Percentiles rank a stretch among this genome's conserved stretches.
Conservation (phyloP, 2,329 filamentous ascomycete species). For the Neodidymelliopsis sp. region DNA sequence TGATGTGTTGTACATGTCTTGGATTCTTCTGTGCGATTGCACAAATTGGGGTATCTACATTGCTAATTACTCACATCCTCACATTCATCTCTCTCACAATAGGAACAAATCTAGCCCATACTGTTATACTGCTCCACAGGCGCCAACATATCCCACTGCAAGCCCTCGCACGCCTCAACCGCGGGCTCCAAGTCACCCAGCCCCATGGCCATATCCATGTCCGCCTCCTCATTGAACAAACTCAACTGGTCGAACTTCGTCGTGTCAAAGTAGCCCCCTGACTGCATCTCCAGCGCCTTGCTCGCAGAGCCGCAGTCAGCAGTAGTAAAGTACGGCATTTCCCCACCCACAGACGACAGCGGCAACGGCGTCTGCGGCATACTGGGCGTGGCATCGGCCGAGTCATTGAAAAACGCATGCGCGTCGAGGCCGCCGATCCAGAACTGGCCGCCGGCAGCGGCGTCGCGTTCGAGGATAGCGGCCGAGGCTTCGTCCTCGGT, state of each 20-base stretch:
- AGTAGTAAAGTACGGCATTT: constrained; percentile 28
- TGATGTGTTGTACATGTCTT: too few species aligned
- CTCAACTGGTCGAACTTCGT: constrained; percentile 25
- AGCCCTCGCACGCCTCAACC: constrained; percentile 27
- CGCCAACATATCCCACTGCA: constrained; percentile 35
- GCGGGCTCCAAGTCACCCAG: constrained; percentile 28
- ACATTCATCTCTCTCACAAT: too few species aligned
- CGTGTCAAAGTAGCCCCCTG: constrained; percentile 17
- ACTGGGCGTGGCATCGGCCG: constrained; percentile 33
- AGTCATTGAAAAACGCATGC: too few species aligned
- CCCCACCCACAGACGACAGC: neutral
- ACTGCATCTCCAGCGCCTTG: constrained; percentile 16
- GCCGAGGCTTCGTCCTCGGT: constrained; percentile 46
- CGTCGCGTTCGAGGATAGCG: constrained; percentile 50
- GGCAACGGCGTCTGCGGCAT: constrained; percentile 40
- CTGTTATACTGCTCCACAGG: constrained; percentile 38
- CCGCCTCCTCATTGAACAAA: constrained; percentile 27
- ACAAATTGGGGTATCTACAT: neutral
- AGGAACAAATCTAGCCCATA: too few species aligned
- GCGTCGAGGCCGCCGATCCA: constrained; percentile 53
- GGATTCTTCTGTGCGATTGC: too few species aligned
- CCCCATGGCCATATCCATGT: constrained; percentile 37
- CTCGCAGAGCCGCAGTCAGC: neutral
- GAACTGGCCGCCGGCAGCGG: constrained; percentile 53
- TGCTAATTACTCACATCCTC: neutral